Conservation (phyloP, 768 basidiomycete species). For the Lactarius hengduanensis region DNA sequence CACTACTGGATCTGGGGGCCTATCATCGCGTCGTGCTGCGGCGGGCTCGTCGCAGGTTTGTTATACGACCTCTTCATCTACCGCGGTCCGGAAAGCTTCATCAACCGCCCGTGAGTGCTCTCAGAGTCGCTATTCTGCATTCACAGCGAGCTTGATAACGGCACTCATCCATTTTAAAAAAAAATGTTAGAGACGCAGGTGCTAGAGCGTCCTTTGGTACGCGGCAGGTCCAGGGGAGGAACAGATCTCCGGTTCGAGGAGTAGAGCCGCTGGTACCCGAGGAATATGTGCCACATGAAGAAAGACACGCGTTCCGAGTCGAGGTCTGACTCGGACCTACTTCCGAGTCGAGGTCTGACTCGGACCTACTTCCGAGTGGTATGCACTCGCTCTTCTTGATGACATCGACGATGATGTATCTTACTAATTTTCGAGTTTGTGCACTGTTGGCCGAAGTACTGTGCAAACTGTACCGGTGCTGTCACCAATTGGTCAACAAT, state of each 20-base stretch:
- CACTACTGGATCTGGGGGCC: conserved; percentile 80
- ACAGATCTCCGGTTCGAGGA: neutral
- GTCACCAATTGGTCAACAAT: neutral
- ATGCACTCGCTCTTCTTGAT: neutral
- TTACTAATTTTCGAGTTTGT: neutral
- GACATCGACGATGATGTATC: neutral
- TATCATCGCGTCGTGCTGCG: conserved; percentile 56
- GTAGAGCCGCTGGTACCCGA: neutral
- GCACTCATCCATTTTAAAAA: neutral
- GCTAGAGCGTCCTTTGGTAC: neutral
- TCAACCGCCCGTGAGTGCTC: conserved; percentile 53
- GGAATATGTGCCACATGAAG: neutral
- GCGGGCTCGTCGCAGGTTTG: conserved; percentile 52
- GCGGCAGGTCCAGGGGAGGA: neutral
- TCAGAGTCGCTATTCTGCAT: no score
- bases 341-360: no score
- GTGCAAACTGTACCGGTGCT: neutral
- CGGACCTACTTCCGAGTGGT: neutral
- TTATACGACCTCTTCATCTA: conserved; percentile 61
- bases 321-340: conserved; percentile 15
- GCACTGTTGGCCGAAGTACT: neutral
- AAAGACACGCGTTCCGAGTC: neutral
- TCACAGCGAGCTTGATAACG: neutral
- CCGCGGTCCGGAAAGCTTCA: conserved; percentile 51
- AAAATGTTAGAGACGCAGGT: neutral